phyloP scores from a whole-genome alignment of 768 basidiomycete genomes.

The Termitomyces sp. region DNA sequence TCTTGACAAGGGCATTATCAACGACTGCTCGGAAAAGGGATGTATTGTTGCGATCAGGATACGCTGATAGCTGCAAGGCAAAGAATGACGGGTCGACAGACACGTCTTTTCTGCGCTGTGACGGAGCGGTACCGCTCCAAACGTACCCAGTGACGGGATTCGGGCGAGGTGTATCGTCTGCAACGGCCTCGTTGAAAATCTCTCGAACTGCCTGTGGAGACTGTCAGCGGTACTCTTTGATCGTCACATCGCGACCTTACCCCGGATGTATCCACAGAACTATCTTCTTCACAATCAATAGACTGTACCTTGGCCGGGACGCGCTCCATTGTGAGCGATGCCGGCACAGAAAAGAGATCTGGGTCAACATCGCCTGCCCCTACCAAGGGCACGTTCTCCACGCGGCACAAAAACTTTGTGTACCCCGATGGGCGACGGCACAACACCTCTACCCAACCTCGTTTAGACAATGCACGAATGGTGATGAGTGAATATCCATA shows the following conservation, averaged over 20 bases:
- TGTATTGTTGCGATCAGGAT: slow-evolving; percentile 36
- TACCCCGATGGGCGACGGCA: slow-evolving; percentile 86
- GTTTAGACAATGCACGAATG: slow-evolving; percentile 60
- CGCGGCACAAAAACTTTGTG: slow-evolving; percentile 74
- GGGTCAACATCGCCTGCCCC: slow-evolving; percentile 81
- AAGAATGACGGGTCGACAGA: slow-evolving; percentile 81
- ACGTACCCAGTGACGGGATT: slow-evolving; percentile 82
- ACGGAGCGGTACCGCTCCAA: slow-evolving; percentile 83
- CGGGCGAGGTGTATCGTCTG: slow-evolving; percentile 35
- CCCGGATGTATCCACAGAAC: slow-evolving; percentile 11
- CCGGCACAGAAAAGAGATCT: slow-evolving; percentile 67
- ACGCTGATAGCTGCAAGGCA: slow-evolving; percentile 78
- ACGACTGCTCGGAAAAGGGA: slow-evolving; percentile 38
- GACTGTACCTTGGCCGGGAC: slow-evolving; percentile 29
- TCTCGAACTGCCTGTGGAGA: slow-evolving; percentile 20
- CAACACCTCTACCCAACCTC: slow-evolving; percentile 87
- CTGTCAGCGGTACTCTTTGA: neutral
- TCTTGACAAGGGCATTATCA: slow-evolving; percentile 47
- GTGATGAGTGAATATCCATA: slow-evolving; percentile 82
- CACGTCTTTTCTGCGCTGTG: slow-evolving; percentile 84
- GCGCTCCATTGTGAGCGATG: slow-evolving; percentile 67
- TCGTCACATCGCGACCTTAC: slow-evolving; percentile 1
- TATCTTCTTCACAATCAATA: slow-evolving; percentile 17
- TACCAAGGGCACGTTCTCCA: slow-evolving; percentile 87
- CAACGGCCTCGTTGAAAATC: slow-evolving; percentile 15